These are phyloP conservation scores for Candida verbasci DNA, from an alignment of 805 yeast genomes.

Conservation along the genomic window DNA sequence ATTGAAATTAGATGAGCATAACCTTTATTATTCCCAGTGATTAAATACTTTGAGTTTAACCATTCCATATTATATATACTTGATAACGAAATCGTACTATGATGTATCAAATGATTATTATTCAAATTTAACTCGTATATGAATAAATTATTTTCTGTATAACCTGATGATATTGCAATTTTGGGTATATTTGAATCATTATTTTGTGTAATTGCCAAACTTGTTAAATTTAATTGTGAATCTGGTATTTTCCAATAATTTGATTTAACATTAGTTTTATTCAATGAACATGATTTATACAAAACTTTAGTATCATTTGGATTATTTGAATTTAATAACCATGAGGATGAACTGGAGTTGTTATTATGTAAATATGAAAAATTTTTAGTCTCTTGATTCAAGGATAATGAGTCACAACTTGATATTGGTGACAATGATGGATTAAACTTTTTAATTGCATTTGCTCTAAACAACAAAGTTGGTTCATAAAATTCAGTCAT, in stretches of 20 bases:
- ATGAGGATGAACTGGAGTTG: constrained; percentile 11
- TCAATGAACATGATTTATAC: constrained; percentile 38
- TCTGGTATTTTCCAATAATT: constrained; percentile 46
- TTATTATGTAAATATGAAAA: constrained; percentile 1
- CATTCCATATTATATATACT: constrained; percentile 51
- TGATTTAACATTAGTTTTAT: constrained; percentile 37
- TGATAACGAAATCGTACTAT: constrained; percentile 56
- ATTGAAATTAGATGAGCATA: constrained; percentile 66
- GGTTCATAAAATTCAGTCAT: constrained; percentile 33
- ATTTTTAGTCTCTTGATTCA: not conserved
- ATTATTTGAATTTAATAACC: constrained; percentile 27
- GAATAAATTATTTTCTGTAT: constrained; percentile 41
- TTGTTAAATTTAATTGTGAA: constrained; percentile 39
- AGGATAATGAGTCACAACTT: constrained; percentile 10
- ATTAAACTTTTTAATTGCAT: constrained; percentile 30
- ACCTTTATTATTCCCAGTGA: constrained; percentile 80
- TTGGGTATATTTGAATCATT: constrained; percentile 19
- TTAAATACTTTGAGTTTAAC: constrained; percentile 40
- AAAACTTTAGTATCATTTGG: constrained; percentile 30
- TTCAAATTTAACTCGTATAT: constrained; percentile 44
- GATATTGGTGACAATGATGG: constrained; percentile 20
- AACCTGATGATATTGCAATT: constrained; percentile 52
- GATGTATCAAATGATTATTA: constrained; percentile 46
- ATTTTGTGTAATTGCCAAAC: constrained; percentile 29
- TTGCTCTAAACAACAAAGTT: constrained; percentile 37